Base-by-base conservation (phyloP, 139 green algal genomes). In the Edaphochlamys debaryana region DNA sequence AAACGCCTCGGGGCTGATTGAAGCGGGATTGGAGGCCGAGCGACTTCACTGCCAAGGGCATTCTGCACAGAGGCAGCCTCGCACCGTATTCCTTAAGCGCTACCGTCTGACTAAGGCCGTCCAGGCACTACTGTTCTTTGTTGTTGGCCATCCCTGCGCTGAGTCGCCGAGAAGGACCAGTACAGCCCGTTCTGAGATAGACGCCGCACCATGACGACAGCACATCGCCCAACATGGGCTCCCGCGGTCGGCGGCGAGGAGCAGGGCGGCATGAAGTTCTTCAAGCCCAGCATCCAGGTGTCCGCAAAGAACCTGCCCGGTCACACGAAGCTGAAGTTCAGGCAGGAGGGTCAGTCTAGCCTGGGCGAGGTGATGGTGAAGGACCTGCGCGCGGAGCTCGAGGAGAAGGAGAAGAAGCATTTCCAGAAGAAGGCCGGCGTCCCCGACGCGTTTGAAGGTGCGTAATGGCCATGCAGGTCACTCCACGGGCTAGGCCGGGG, bases 371-470 rank as follows among this genome's bases (percentile, higher is more conserved):
- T 94, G 0, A n/a, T 29, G 7, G 63, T 74, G 2, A 79, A 87
- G 37, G 94, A 97, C 79, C 50, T 97, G 80, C 78, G 92, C 76
- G 85, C 90, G 0, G 88, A 96, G 76, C 89, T 98, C 23, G 90
- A 96, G 66, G 91, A 91, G 32, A 97, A 95, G 80, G 95, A 98
- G 83, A 67, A 84, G 13, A 94, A 96, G 77, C 92, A 98, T 82
- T 92, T 93, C 36, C 42, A 69, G 0, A 93, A 95, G 67, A 90
- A 84, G 34, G 91, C 85, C 23, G n/a, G n/a, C n/a, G n/a, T n/a
- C n/a, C n/a, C n/a, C n/a, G n/a, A n/a, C n/a, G 85, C 89, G 30
- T 98, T 98, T 92, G 94, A 96, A 85, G 92, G 95, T 96, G 79
- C 9, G 81, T 40, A 19, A n/a, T 11, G 34, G 15, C 25, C 13